phyloP scores from a whole-genome alignment of 441 rosid genomes.

The Corymbia citriodora region DNA sequence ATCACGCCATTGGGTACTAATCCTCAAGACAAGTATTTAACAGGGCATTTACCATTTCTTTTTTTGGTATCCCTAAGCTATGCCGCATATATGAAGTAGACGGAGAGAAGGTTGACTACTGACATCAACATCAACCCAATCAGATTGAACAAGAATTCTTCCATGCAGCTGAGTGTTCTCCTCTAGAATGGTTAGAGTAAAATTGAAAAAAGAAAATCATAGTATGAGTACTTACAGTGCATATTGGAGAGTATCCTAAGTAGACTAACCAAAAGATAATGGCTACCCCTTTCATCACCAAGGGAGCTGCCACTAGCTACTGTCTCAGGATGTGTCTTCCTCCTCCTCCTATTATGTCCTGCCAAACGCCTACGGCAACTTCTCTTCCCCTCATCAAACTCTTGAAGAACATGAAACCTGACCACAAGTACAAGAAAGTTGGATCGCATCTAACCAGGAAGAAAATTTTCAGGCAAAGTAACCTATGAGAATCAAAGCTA shows the following conservation, averaged over 20 bases:
- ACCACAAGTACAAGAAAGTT: slow-evolving; percentile 31
- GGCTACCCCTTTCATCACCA: slow-evolving; percentile 24
- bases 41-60: not conserved
- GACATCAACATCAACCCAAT: not conserved
- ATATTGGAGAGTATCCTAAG: slow-evolving; percentile 36
- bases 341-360: slow-evolving; percentile 46
- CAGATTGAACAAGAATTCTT: not conserved
- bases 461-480: not conserved
- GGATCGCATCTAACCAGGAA: slow-evolving; percentile 23
- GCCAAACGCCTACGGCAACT: slow-evolving; percentile 51
- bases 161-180: not conserved
- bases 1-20: not conserved
- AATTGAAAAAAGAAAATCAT: not conserved
- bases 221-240: slow-evolving; percentile 30
- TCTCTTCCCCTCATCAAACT: slow-evolving; percentile 50
- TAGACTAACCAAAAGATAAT: slow-evolving; percentile 30
- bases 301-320: slow-evolving; percentile 14
- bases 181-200: not conserved
- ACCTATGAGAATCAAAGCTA: not conserved
- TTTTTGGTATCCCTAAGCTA: not conserved
- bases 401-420: slow-evolving; percentile 54
- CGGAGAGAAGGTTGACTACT: not conserved
- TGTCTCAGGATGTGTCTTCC: slow-evolving; percentile 36
- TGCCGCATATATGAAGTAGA: not conserved
- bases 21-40: not conserved